Conservation (phyloP, 2,329 filamentous ascomycete genomes). For the Fusarium sp. region DNA sequence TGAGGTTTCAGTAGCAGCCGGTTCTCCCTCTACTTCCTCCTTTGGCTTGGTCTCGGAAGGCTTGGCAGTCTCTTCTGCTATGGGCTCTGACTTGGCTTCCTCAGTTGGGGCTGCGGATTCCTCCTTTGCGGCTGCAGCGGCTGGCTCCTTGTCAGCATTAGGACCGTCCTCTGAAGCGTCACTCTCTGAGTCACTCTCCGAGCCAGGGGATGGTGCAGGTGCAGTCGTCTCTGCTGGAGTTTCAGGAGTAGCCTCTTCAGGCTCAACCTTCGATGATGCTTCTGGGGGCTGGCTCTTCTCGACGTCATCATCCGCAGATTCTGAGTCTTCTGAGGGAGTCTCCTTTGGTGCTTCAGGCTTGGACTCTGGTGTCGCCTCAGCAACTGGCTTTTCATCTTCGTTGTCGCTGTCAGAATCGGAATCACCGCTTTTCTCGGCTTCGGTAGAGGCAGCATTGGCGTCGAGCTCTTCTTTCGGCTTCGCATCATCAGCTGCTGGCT, state of each 20-base stretch:
- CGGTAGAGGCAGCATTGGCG: not conserved
- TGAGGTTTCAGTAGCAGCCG: slow-evolving; percentile 4
- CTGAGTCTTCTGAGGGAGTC: not conserved
- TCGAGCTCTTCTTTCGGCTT: not conserved
- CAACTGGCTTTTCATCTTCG: not conserved
- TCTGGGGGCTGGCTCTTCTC: slow-evolving; percentile 16
- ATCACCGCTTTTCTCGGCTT: not conserved
- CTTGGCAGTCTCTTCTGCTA: slow-evolving; percentile 4
- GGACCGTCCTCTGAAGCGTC: not conserved
- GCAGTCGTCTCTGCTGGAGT: slow-evolving; percentile 3
- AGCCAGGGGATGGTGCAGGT: not conserved
- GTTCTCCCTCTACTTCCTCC: slow-evolving; percentile 15
- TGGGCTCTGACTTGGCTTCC: not conserved
- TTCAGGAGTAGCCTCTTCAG: slow-evolving; percentile 4
- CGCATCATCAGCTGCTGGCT: not conserved
- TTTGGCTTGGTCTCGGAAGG: not conserved
- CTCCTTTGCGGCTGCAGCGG: not conserved
- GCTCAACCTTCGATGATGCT: slow-evolving; percentile 5
- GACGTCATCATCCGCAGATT: not conserved
- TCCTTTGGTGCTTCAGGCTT: slow-evolving; percentile 6
- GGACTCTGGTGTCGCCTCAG: not conserved
- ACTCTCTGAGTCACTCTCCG: slow-evolving; percentile 3
- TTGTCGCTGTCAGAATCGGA: slow-evolving; percentile 2
- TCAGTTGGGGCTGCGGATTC: slow-evolving; percentile 1
- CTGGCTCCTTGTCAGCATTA: slow-evolving; percentile 2